Base-by-base conservation (phyloP, 1,284 basidiomycete species). In the Gastroboletus turbinatus region DNA sequence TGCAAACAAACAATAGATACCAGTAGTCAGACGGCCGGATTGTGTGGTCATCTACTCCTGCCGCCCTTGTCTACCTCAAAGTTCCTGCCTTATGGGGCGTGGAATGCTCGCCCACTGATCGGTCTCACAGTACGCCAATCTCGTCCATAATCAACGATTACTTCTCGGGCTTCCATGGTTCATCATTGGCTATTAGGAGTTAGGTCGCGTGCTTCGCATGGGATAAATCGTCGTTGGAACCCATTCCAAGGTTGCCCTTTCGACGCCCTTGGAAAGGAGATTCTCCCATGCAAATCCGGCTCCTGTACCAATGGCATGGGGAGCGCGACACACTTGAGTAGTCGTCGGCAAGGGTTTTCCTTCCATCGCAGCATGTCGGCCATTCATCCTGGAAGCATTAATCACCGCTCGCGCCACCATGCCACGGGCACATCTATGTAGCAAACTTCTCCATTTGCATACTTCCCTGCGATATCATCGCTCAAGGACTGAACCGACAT, bases 381-480 rank as follows among this genome's bases (percentile, higher is more conserved):
- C 58, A 62, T 69, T 63, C 54, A 53, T 57, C 60, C 64, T 69
- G 60, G 68, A 70, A 66, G 64, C 47, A 46, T 72, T 68, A 66
- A 70, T 71, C 68, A 63, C 67, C 60, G 57, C 67, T 57, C 17
- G 68, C 67, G 70, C 66, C 66, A 67, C 67, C 65, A 56, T 54
- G 53, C 46, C 53, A 63, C 60, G 60, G 66, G 57, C 52, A 53
- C 53, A 38, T 69, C 61, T 19, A 64, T 53, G 50, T 33, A 59
- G 52, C 43, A 56, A 47, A 33, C 64, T 67, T 66, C 69, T 70
- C 62, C 54, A 57, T 56, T 52, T 56, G 54, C 32, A 40, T 47
- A 54, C 66, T 70, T 69, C 50, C 56, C 52, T 70, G 65, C 65
- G 65, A 68, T 33, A 67, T 67, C 60, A 66, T 70, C 65, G 65